Evolutionary conservation across 352 stramenopile genomes (phyloP).

Genomic region (Blastocystis sp.): DNA sequence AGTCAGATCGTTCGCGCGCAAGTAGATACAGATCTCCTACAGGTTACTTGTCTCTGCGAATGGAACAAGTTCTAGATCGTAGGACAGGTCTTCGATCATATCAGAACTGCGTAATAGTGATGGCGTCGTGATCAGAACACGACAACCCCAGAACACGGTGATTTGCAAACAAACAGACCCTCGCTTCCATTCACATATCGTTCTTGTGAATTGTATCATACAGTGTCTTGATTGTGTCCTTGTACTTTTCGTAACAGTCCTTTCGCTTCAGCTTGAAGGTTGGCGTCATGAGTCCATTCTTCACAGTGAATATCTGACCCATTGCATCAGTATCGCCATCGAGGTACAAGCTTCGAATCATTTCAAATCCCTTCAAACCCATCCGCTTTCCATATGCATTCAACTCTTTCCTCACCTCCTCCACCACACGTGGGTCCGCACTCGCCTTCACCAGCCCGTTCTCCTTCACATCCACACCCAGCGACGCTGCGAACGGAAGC

Average conservation of each 20-base stretch:
- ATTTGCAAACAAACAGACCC: background rate
- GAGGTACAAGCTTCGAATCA: conserved; percentile 66
- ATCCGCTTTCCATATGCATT: conserved; percentile 63
- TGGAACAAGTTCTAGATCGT: background rate
- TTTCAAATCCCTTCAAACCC: conserved; percentile 70
- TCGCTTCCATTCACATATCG: background rate
- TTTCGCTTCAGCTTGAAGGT: conserved; percentile 73
- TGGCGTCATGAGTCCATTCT: conserved; percentile 69
- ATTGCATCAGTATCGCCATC: conserved; percentile 60
- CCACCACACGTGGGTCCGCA: conserved; percentile 15
- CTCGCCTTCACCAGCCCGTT: background rate
- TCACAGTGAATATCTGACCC: conserved; percentile 64
- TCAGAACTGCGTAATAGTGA: background rate
- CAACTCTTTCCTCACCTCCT: conserved; percentile 64
- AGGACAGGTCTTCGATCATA: background rate
- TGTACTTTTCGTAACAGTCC: conserved; percentile 64
- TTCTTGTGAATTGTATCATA: conserved; percentile 60
- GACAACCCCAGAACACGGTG: no score
- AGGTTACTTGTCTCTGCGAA: background rate
- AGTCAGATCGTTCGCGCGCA: background rate
- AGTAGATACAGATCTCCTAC: conserved; percentile 1
- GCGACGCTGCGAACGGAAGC: background rate
- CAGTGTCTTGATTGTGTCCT: conserved; percentile 65
- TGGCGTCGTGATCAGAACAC: background rate
- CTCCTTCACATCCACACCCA: conserved; percentile 44